A percentile compares a stretch with the other conserved stretches of the same genome.
phyloP scores from a whole-genome alignment of 73 alveolate species.

The Blepharisma japonicum region DNA sequence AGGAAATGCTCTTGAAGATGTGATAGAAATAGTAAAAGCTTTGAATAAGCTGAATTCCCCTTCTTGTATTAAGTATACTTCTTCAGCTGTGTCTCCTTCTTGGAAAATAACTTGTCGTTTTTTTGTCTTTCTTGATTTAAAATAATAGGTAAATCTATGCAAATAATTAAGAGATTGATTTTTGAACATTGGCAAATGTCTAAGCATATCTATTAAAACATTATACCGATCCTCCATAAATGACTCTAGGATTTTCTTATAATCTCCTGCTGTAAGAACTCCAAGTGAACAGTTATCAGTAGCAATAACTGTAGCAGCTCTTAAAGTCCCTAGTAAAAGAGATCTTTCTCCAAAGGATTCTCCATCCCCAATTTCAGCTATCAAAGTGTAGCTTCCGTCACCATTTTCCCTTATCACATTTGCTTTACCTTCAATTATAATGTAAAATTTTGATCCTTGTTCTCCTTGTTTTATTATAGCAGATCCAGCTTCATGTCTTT shows the following conservation, averaged over 20 bases:
- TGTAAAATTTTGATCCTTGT: neutral
- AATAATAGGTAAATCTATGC: neutral
- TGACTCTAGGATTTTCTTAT: neutral
- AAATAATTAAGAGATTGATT: neutral
- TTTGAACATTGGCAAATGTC: neutral
- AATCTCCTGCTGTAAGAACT: neutral
- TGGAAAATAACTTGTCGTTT: neutral
- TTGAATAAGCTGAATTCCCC: conserved; percentile 15
- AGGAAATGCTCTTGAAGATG: neutral
- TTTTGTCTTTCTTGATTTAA: neutral
- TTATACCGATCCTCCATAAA: neutral
- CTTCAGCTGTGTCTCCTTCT: conserved; percentile 26
- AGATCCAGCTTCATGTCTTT: neutral
- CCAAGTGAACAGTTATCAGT: neutral
- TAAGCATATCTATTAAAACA: neutral
- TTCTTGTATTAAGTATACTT: neutral
- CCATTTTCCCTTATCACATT: neutral
- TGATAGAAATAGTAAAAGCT: neutral
- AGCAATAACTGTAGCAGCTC: conserved; percentile 21
- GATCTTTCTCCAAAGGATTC: conserved; percentile 32
- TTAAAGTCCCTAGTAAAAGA: neutral
- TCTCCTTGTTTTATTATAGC: neutral
- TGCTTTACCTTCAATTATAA: neutral
- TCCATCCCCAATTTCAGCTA: conserved; percentile 1
- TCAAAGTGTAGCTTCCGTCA: neutral